phyloP scores from a whole-genome alignment of 2,329 filamentous ascomycete genomes.

The Venturia nashicola region DNA sequence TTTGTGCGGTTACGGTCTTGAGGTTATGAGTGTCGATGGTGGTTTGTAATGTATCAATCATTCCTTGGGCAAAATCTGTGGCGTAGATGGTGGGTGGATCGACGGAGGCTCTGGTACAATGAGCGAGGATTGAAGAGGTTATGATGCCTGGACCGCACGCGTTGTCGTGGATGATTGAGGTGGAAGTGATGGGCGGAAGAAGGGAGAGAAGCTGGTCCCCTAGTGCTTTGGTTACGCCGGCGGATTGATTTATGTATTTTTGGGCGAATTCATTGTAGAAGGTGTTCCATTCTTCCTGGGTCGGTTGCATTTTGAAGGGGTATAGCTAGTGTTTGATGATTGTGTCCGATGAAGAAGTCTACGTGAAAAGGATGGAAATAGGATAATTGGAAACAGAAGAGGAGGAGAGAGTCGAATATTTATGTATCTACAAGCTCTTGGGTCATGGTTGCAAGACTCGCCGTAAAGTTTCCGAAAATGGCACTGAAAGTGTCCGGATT shows the following conservation, averaged over 20 bases:
- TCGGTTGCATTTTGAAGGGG: not conserved
- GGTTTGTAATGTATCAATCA: conserved; percentile 15
- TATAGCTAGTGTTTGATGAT: too few relatives aligned
- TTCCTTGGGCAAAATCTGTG: conserved; percentile 20
- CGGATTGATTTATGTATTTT: conserved; percentile 20
- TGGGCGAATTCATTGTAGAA: conserved; percentile 18
- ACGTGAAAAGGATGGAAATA: too few relatives aligned
- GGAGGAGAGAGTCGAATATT: not conserved
- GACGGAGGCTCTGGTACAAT: conserved; percentile 4
- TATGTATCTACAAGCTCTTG: not conserved
- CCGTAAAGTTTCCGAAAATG: not conserved
- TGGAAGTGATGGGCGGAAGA: conserved; percentile 16
- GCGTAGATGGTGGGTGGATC: conserved; percentile 17
- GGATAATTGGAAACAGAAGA: not conserved
- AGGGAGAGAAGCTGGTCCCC: conserved; percentile 19
- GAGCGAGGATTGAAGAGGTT: conserved; percentile 15
- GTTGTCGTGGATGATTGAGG: conserved; percentile 23
- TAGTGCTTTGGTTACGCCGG: conserved; percentile 18
- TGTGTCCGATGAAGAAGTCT: too few relatives aligned
- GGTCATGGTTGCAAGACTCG: not conserved
- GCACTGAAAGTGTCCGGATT: not conserved
- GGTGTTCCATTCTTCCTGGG: conserved; percentile 8
- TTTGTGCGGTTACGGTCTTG: not conserved
- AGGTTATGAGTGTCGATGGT: not conserved
- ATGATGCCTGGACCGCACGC: conserved; percentile 22